phyloP scores from a whole-genome alignment of 2,329 filamentous ascomycete genomes.

The Thielaviopsis euricoi region DNA sequence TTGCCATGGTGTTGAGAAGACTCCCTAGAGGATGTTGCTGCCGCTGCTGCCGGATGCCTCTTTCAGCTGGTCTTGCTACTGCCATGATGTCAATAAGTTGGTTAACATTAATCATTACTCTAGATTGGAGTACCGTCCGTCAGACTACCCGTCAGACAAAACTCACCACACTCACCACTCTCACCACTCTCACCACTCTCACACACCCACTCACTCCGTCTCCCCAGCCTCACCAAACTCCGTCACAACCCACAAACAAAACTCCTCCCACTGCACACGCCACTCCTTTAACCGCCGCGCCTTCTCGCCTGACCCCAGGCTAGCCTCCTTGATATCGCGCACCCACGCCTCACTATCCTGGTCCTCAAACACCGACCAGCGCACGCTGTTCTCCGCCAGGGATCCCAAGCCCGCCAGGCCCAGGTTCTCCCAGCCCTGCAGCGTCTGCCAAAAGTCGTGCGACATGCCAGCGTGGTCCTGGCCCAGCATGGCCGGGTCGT shows the following conservation, averaged over 20 bases:
- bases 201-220: too few relatives aligned
- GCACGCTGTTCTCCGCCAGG: slow-evolving; percentile 80
- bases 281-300: slow-evolving; percentile 61
- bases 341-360: slow-evolving; percentile 54
- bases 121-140: too few relatives aligned
- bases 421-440: slow-evolving; percentile 84
- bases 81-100: too few relatives aligned
- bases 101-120: too few relatives aligned
- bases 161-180: too few relatives aligned
- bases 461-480: slow-evolving; percentile 70
- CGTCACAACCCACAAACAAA: slow-evolving; percentile 76
- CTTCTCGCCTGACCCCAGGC: slow-evolving; percentile 53
- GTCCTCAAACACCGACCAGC: slow-evolving; percentile 82
- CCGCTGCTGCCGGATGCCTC: too few relatives aligned
- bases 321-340: slow-evolving; percentile 55
- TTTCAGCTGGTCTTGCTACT: too few relatives aligned
- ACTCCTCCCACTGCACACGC: slow-evolving; percentile 70
- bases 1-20: too few relatives aligned
- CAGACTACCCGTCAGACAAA: too few relatives aligned
- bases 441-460: slow-evolving; percentile 85
- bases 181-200: too few relatives aligned
- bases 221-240: slow-evolving; percentile 40
- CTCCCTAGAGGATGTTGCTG: too few relatives aligned
- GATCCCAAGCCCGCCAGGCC: slow-evolving; percentile 73
- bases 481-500: slow-evolving; percentile 78